Base-by-base conservation (phyloP, 2,329 filamentous ascomycete species). In the Geosmithia morbida region DNA sequence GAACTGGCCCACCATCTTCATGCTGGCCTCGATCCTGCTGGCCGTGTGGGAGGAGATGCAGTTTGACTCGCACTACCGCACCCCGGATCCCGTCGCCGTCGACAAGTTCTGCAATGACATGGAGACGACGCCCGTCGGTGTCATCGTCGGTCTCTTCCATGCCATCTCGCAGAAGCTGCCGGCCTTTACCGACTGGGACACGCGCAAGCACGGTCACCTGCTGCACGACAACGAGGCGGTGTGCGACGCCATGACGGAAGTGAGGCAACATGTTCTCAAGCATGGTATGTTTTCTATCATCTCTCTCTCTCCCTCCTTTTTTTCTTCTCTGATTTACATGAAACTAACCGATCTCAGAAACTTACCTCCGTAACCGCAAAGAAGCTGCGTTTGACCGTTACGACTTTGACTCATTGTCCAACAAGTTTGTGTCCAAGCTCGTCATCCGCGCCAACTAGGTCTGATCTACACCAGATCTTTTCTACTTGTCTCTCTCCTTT, bases 1-100 rank as follows among this genome's bases (percentile, higher is more conserved):
- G 79, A 94, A 96, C 70, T 97, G 90, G 90, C 90, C 90, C 2
- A 96, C 89, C 45, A 97, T 97, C 63, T 97, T 96, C 75, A 94
- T 97, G 78, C 75, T 96, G 48, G 90, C 89, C 10, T 89, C 87
- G 4, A 92, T 97, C 52, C 78, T 97, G 33, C 75, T 97, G 44
- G 87, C 87, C 11, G 87, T 97, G 18, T 97, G 90, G 90, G 90
- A 97, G 65, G 85, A 95, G 74, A 96, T 97, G 81, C 89, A 97
- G 65, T 97, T 96, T 60, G 90, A 97, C 68, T 94, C 86, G 74
- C 87, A 95, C 68, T 97, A 95, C 74, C 85, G 90, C 46, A 83
- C 94, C 3, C 87, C 86, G 4, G 89, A 96, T 62, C 76, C 84
- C 47, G 74, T 77, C 45, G 84, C 85, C 5, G 89, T 95, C 52